Evolutionary conservation across 169 alveolate genomes (phyloP).

Genomic region (Toxoplasma gondii): DNA sequence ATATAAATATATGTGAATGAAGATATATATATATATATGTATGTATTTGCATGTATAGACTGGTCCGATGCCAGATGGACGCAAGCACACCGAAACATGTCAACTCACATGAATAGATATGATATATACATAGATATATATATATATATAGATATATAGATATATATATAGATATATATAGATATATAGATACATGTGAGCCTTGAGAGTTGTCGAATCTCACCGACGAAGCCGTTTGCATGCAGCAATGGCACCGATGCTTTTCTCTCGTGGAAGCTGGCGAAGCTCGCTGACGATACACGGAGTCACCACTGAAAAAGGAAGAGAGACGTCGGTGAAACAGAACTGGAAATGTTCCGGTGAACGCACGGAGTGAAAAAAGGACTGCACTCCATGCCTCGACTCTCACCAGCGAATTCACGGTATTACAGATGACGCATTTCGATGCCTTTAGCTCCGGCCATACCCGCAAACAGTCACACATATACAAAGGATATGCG

Average conservation of each 20-base stretch:
- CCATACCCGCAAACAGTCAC: no score
- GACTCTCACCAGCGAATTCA: no score
- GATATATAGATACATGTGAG: background rate
- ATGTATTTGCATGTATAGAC: background rate
- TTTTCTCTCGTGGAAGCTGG: slow-evolving; percentile 28
- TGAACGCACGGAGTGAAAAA: no score
- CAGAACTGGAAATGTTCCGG: background rate
- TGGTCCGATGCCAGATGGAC: no score
- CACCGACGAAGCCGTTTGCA: slow-evolving; percentile 28
- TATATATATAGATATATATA: background rate
- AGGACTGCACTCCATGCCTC: no score
- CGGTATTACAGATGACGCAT: no score
- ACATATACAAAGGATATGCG: no score
- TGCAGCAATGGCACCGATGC: slow-evolving; percentile 22
- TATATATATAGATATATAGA: background rate
- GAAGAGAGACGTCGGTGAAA: background rate
- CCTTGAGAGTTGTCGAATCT: background rate
- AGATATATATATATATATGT: no score
- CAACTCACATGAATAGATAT: background rate
- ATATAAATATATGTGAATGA: background rate
- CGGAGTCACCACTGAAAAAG: slow-evolving; percentile 33
- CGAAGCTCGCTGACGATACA: slow-evolving; percentile 32
- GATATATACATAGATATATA: background rate
- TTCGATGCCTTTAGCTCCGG: no score
- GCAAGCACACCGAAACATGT: no score